phyloP scores from a whole-genome alignment of 2,329 filamentous ascomycete genomes.

The Sporothrix mexicana region DNA sequence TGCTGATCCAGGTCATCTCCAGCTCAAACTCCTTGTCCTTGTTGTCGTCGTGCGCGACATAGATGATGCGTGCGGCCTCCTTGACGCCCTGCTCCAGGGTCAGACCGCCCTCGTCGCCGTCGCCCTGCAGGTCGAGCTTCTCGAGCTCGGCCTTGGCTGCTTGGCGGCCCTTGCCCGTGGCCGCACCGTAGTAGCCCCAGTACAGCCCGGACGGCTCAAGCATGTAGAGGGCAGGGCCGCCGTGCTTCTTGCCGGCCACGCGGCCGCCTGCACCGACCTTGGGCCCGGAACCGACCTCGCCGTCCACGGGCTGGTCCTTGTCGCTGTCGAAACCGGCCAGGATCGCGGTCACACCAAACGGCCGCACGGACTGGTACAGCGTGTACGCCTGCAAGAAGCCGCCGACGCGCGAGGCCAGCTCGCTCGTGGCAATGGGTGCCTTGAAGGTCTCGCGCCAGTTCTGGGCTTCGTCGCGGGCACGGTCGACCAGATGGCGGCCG shows the following conservation, averaged over 20 bases:
- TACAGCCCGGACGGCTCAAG: slow-evolving; percentile 96
- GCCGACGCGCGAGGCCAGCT: slow-evolving; percentile 91
- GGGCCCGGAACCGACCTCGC: slow-evolving; percentile 85
- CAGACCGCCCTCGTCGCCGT: slow-evolving; percentile 61
- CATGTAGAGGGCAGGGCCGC: slow-evolving; percentile 96
- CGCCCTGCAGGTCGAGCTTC: slow-evolving; percentile 87
- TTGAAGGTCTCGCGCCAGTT: slow-evolving; percentile 95
- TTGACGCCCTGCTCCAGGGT: slow-evolving; percentile 88
- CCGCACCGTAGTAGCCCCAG: slow-evolving; percentile 99
- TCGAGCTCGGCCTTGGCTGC: slow-evolving; percentile 97
- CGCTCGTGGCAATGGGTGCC: slow-evolving; percentile 84
- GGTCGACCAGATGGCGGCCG: slow-evolving; percentile 90
- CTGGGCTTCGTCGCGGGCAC: slow-evolving; percentile 90
- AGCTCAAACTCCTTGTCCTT: slow-evolving; percentile 99
- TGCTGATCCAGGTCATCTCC: slow-evolving; percentile 98
- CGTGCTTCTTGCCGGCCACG: slow-evolving; percentile 73
- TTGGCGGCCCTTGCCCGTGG: slow-evolving; percentile 95
- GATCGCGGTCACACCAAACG: slow-evolving; percentile 95
- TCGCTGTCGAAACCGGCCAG: slow-evolving; percentile 93
- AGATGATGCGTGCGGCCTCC: slow-evolving; percentile 96
- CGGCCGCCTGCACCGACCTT: slow-evolving; percentile 82
- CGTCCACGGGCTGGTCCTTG: slow-evolving; percentile 82
- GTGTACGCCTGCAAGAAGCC: slow-evolving; percentile 97
- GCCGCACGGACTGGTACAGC: slow-evolving; percentile 93
- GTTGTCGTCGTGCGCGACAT: slow-evolving; percentile 96